Evolutionary conservation across 129 eudicot genomes (phyloP).

Genomic region (Arctium minus): DNA sequence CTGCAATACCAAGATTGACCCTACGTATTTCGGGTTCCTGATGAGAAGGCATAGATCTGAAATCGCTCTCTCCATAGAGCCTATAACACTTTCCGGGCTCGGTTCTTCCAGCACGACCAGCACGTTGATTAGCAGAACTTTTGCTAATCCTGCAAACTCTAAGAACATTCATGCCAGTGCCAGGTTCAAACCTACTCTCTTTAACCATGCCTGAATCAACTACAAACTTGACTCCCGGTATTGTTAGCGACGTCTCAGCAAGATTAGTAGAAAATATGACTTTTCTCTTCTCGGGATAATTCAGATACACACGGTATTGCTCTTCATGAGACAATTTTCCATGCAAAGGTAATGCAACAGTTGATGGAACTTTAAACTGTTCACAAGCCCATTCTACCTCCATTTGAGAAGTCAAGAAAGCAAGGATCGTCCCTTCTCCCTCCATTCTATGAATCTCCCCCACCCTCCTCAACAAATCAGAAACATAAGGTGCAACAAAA

Average conservation of each 20-base stretch:
- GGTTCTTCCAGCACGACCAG: constrained; percentile 97
- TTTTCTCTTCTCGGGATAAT: constrained; percentile 65
- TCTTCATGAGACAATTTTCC: constrained; percentile 84
- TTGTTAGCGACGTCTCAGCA: constrained; percentile 95
- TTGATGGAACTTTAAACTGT: constrained; percentile 40
- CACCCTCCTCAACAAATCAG: constrained; percentile 53
- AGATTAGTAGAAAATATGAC: constrained; percentile 85
- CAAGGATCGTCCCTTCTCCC: constrained; percentile 69
- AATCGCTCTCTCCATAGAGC: constrained; percentile 59
- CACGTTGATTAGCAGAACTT: constrained; percentile 90
- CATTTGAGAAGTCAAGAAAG: constrained; percentile 81
- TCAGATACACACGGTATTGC: constrained; percentile 52
- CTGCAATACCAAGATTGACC: constrained; percentile 92
- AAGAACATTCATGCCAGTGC: constrained; percentile 82
- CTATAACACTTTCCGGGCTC: constrained; percentile 87
- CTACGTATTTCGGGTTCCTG: constrained; percentile 90
- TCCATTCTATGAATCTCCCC: constrained; percentile 62
- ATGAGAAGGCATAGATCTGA: constrained; percentile 54
- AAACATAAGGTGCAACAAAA: constrained; percentile 51
- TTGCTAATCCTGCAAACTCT: constrained; percentile 70
- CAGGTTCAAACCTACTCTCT: constrained; percentile 76
- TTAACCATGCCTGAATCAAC: constrained; percentile 91
- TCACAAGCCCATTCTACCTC: constrained; percentile 99
- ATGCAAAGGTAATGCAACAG: constrained; percentile 73
- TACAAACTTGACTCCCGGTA: constrained; percentile 89